Evolutionary conservation across 345 rosid genomes (phyloP), one percentile per base, ranked within the genome.

Genomic region (Camelina sativa): DNA sequence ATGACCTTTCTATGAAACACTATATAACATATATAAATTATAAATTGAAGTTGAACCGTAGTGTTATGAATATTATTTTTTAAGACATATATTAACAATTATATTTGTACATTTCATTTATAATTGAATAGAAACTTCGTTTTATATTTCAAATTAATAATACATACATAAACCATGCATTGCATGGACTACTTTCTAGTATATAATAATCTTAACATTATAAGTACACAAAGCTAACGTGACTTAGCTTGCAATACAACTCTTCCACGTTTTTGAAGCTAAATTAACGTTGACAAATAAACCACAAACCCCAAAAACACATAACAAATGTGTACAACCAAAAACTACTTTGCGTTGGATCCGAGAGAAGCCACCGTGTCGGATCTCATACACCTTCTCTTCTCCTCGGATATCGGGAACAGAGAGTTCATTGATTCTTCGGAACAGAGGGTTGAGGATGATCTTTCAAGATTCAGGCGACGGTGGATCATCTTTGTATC

Each of bases 401-500:
- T 79, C 38, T 80, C 85, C n/a, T 44, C 79, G 0, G 72, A 82
- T 15, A 52, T 77, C 62, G 17, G 12, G 2, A 7, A 69, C 11
- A 67, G 57, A 63, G 67, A 76, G 8, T 83, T 78, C 74, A 54
- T 84, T 1, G 23, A 82, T 11, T 76, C 66, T 74, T 62, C 84
- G 3, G 64, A 66, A 22, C 65, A 79, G 4, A 68, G 16, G 11
- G 48, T 16, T 46, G 58, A 17, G 17, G 50, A 44, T 4, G 37
- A 73, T 51, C 5, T 11, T 11, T 11, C 7, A 15, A 69, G 51
- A 50, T 88, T 86, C 32, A 40, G 71, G n/a, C 71, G 76, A 28
- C 68, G 92, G 50, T 86, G 86, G 92, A 17, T 83, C 67, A 76
- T 88, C 40, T 85, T 86, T 82, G 59, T 78, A 69, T 85, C 93